Evolutionary conservation across 306 rosid species (phyloP).

Genomic region (Erythrophleum fordii): DNA sequence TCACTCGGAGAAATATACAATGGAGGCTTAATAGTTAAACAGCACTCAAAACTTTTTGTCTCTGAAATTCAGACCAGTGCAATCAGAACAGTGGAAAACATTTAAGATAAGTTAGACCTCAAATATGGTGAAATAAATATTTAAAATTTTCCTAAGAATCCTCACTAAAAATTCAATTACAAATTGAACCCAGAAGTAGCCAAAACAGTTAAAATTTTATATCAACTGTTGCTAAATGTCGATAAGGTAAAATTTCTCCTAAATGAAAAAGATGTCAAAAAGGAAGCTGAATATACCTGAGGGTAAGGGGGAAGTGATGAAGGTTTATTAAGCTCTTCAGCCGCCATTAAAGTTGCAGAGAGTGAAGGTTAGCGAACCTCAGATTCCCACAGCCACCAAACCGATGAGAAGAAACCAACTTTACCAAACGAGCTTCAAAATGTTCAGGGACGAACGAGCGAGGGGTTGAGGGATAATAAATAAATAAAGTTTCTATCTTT

Average conservation of each 20-base stretch:
- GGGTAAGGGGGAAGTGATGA: too few relatives aligned
- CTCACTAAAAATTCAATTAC: too few relatives aligned
- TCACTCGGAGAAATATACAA: too few relatives aligned
- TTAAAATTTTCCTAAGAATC: neutral
- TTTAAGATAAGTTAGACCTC: neutral
- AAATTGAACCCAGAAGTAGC: too few relatives aligned
- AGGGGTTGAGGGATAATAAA: constrained; percentile 13
- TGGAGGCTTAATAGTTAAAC: too few relatives aligned
- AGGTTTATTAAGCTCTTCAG: constrained; percentile 50
- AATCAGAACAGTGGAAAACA: neutral
- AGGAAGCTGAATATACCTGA: too few relatives aligned
- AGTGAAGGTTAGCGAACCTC: constrained; percentile 32
- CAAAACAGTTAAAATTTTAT: neutral
- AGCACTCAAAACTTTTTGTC: too few relatives aligned
- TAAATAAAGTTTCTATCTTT: neutral
- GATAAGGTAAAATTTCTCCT: neutral
- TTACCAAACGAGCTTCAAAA: constrained; percentile 4
- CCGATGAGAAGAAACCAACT: neutral
- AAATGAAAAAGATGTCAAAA: neutral
- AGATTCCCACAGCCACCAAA: neutral
- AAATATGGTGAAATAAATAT: too few relatives aligned
- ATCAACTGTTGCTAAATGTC: neutral
- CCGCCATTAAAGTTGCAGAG: constrained; percentile 53
- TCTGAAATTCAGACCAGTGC: neutral
- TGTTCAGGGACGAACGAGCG: neutral